Percentiles rank a stretch among this genome's conserved stretches.
Evolutionary conservation across 345 rosid genomes (phyloP).

Genomic region (Odontarrhena argentea): DNA sequence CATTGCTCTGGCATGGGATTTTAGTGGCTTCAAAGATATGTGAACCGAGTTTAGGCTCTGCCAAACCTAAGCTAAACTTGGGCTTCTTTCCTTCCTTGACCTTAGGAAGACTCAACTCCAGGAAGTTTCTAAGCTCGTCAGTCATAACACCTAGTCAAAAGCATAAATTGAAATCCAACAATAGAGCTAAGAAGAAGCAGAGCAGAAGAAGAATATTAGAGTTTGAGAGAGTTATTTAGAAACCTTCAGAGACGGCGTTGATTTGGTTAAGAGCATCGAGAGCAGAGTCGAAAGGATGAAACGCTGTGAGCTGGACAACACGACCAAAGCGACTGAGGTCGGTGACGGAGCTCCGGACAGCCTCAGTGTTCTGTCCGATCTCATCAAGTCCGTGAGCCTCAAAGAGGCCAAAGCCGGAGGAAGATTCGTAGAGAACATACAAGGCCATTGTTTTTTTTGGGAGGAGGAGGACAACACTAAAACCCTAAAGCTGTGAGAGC

Average conservation of each 20-base stretch:
- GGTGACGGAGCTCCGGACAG: conserved; percentile 69
- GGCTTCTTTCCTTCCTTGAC: conserved; percentile 91
- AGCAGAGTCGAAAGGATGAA: conserved; percentile 72
- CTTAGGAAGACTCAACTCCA: conserved; percentile 90
- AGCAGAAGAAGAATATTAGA: not conserved
- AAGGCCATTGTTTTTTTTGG: conserved; percentile 55
- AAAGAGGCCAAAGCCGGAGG: conserved; percentile 73
- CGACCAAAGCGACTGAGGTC: conserved; percentile 84
- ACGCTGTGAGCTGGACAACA: conserved; percentile 78
- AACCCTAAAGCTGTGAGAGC: conserved; percentile 31
- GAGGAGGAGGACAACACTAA: conserved; percentile 24
- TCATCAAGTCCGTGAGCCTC: conserved; percentile 70
- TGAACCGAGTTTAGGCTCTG: conserved; percentile 93
- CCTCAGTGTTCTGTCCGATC: conserved; percentile 84
- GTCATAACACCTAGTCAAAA: conserved; percentile 66
- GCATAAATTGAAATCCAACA: not conserved
- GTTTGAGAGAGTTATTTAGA: no score
- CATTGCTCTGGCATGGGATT: conserved; percentile 91
- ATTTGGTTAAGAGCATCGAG: conserved; percentile 81
- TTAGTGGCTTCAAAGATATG: conserved; percentile 76
- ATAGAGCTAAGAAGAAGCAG: not conserved
- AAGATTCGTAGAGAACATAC: conserved; percentile 64
- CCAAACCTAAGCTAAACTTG: conserved; percentile 81
- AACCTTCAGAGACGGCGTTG: conserved; percentile 90
- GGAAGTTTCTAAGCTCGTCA: conserved; percentile 83